Conservation (phyloP, 2,329 filamentous ascomycete species). For the Hypoxylon sp. region DNA sequence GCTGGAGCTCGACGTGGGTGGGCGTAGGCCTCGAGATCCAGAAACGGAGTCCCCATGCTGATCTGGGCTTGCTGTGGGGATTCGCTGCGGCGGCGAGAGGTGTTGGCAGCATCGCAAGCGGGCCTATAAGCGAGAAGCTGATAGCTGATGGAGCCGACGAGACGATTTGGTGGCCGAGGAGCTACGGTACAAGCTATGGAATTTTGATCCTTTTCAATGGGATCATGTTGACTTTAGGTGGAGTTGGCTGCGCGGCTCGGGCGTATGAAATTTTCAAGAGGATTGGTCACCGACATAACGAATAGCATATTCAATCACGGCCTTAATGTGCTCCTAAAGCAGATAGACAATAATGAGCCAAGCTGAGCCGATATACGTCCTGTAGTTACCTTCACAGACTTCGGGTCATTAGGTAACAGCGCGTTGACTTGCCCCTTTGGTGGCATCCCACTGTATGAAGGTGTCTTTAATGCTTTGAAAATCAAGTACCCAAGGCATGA, state of each 20-base stretch:
- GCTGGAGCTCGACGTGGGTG: constrained; percentile 41
- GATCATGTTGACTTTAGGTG: constrained; percentile 32
- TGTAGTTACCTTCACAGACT: no score
- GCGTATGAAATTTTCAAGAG: constrained; percentile 31
- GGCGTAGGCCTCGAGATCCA: constrained; percentile 36
- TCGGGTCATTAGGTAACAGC: no score
- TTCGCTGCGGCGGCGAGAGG: constrained; percentile 39
- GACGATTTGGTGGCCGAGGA: constrained; percentile 28
- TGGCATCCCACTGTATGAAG: no score
- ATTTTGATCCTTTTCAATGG: constrained; percentile 37
- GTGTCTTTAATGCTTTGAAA: no score
- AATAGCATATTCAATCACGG: neutral
- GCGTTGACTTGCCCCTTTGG: no score
- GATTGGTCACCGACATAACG: constrained; percentile 34
- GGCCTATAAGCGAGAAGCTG: constrained; percentile 36
- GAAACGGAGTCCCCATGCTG: constrained; percentile 33
- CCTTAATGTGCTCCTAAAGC: neutral
- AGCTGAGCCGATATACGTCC: neutral
- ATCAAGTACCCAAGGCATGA: neutral
- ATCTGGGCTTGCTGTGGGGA: constrained; percentile 37
- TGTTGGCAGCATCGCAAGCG: constrained; percentile 35
- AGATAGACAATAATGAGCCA: neutral
- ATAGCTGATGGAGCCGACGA: constrained; percentile 25
- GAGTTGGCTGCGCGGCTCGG: constrained; percentile 30
- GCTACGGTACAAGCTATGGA: constrained; percentile 36